Evolutionary conservation across 768 basidiomycete species (phyloP).

Genomic region (Kockovaella imperatae): DNA sequence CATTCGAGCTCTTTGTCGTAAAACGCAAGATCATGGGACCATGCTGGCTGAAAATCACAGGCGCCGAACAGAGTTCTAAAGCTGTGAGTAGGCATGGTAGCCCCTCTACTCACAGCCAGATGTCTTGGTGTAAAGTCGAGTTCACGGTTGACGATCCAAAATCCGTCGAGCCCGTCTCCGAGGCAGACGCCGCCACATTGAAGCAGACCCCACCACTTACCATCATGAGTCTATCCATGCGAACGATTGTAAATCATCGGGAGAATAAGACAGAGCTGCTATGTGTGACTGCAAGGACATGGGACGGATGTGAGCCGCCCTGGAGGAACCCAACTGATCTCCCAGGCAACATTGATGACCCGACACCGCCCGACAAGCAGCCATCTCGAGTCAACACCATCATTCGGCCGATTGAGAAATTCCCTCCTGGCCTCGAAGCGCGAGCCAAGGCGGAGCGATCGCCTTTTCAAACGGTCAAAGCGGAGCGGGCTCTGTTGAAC

Average conservation of each 20-base stretch:
- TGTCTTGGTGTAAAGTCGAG: slow-evolving; percentile 96
- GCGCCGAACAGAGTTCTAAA: slow-evolving; percentile 64
- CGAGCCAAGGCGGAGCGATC: slow-evolving; percentile 58
- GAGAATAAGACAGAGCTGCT: slow-evolving; percentile 93
- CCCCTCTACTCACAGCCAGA: slow-evolving; percentile 49
- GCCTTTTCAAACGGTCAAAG: slow-evolving; percentile 62
- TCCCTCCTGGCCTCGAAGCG: slow-evolving; percentile 75
- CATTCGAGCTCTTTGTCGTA: slow-evolving; percentile 85
- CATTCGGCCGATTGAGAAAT: slow-evolving; percentile 77
- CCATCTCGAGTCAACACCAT: slow-evolving; percentile 78
- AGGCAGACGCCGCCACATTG: slow-evolving; percentile 61
- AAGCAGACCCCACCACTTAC: slow-evolving; percentile 82
- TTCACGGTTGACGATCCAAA: slow-evolving; percentile 75
- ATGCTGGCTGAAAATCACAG: slow-evolving; percentile 85
- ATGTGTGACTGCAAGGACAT: slow-evolving; percentile 72
- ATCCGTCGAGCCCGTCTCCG: slow-evolving; percentile 72
- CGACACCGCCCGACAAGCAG: slow-evolving; percentile 78
- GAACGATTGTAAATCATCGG: slow-evolving; percentile 87
- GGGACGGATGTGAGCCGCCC: slow-evolving; percentile 61
- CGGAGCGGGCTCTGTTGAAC: slow-evolving; percentile 79
- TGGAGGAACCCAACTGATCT: not conserved
- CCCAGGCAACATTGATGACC: slow-evolving; percentile 78
- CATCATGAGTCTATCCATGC: slow-evolving; percentile 75
- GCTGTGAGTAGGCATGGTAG: slow-evolving; percentile 54
- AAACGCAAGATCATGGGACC: slow-evolving; percentile 99